A percentile compares a stretch with the other conserved stretches of the same genome.
phyloP scores from a whole-genome alignment of 2,329 filamentous ascomycete species.

The Colletotrichum tanaceti region DNA sequence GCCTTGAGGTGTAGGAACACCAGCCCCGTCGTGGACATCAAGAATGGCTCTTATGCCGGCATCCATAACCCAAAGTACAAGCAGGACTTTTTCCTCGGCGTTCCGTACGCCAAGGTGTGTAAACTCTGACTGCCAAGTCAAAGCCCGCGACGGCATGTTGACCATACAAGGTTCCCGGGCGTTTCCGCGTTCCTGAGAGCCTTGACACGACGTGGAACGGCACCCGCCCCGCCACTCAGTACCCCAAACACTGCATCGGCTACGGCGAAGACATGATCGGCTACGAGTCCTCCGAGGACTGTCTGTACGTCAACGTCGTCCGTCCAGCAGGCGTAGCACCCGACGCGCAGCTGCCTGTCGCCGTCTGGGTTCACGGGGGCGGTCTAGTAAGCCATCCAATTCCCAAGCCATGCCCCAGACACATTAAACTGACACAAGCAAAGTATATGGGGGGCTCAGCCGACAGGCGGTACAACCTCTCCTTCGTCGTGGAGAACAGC shows the following conservation, averaged over 20 bases:
- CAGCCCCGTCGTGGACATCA: constrained; percentile 28
- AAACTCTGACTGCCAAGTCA: not conserved
- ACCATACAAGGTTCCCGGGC: constrained; percentile 54
- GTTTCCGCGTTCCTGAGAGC: constrained; percentile 60
- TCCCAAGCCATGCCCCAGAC: too few species aligned
- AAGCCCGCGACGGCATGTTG: not conserved
- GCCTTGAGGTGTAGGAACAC: constrained; percentile 15
- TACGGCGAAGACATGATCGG: constrained; percentile 53
- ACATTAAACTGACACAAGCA: constrained; percentile 9
- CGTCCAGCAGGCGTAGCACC: constrained; percentile 60
- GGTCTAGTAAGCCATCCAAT: constrained; percentile 41
- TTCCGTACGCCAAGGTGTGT: constrained; percentile 59
- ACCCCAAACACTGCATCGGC: constrained; percentile 61
- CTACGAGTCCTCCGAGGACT: constrained; percentile 60
- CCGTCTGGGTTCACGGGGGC: constrained; percentile 68
- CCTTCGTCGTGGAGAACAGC: constrained; percentile 65
- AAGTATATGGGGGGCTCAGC: constrained; percentile 47
- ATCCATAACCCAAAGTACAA: constrained; percentile 51
- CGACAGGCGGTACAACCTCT: constrained; percentile 69
- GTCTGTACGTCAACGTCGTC: constrained; percentile 71
- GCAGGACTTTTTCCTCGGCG: constrained; percentile 60
- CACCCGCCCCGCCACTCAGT: constrained; percentile 55
- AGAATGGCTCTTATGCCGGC: constrained; percentile 52
- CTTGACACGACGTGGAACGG: constrained; percentile 60
- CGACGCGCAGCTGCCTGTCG: constrained; percentile 61